A percentile compares a stretch with the other conserved stretches of the same genome.
phyloP scores from a whole-genome alignment of 345 rosid species.

The Lumnitzera littorea region DNA sequence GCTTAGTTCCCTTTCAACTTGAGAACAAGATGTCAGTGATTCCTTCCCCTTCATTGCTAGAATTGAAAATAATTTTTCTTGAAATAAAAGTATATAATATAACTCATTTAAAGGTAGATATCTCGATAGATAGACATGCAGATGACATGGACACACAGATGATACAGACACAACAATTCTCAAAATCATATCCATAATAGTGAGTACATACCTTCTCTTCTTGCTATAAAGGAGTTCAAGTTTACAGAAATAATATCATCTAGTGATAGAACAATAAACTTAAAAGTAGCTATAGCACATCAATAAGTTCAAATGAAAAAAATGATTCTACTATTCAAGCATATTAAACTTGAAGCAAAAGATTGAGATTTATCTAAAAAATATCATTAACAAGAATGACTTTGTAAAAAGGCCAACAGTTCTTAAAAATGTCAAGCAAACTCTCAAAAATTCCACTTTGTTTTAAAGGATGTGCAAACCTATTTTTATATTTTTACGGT shows the following conservation, averaged over 20 bases:
- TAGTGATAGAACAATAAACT: conserved; percentile 84
- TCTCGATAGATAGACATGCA: no score
- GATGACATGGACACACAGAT: no score
- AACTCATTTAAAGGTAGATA: no score
- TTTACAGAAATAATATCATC: conserved; percentile 73
- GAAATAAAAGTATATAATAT: no score
- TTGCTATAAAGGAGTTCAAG: conserved; percentile 39
- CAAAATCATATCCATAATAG: background rate
- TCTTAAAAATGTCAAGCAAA: background rate
- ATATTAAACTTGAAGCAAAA: background rate
- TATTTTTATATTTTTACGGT: conserved; percentile 32
- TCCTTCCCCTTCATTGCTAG: no score
- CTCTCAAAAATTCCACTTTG: background rate
- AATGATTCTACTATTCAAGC: background rate
- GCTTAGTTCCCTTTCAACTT: no score
- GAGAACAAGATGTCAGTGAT: no score
- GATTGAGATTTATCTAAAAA: background rate
- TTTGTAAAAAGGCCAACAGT: background rate
- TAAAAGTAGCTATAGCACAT: conserved; percentile 58
- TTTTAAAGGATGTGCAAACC: conserved; percentile 38
- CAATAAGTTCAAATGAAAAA: conserved; percentile 15
- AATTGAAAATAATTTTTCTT: no score
- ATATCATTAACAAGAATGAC: no score
- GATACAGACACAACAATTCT: background rate
- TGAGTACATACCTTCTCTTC: conserved; percentile 45